Base-by-base conservation (phyloP, 371 early-diverging fungal genomes). In the Mucor mucedo region DNA sequence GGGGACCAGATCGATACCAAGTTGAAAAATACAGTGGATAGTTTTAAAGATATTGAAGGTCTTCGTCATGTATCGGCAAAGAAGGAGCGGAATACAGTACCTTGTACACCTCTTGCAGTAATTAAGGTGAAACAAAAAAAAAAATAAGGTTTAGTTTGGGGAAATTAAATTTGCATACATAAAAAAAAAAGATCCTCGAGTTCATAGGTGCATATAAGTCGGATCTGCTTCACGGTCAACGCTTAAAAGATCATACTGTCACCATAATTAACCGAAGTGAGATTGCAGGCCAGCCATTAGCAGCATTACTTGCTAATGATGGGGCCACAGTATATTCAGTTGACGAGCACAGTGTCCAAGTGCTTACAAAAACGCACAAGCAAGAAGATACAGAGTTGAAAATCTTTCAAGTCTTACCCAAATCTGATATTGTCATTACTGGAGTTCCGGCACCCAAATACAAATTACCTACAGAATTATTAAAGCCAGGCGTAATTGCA, bases 251-350 rank as follows among this genome's bases (percentile, higher is more conserved):
- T 40, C 84, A 88, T 39, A 91, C 88, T 27, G 91, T 98, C 53
- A 92, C 95, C 5, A 81, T 98, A 50, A 86, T 98, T 52, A 98
- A 98, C 83, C 90, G 98, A 35, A 90, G 91, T 75, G 96, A 97
- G 71, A 94, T 97, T 54, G 98, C 97, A 9, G 98, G 98, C 14
- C 92, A 95, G 38, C 98, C 98, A 21, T 76, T 98, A 55, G 97
- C 98, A 7, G 96, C 96, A 7, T 78, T 98, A 68, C 80, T 98
- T 45, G 96, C 98, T 52, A 96, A 97, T 78, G 98, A 98, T 65
- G 98, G 98, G 49, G 98, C 98, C 59, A 92, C 88, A 68, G 98
- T 97, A 8, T 97, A 86, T 78, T 95, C 95, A 3, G 91, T 95
- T 16, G 98, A 98, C 73, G 89, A 92, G 53, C 84, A 87, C 70